A percentile compares a stretch with the other conserved stretches of the same genome.
Conservation (phyloP, 2,329 filamentous ascomycete species). For the Acephala macrosclerotiorum region DNA sequence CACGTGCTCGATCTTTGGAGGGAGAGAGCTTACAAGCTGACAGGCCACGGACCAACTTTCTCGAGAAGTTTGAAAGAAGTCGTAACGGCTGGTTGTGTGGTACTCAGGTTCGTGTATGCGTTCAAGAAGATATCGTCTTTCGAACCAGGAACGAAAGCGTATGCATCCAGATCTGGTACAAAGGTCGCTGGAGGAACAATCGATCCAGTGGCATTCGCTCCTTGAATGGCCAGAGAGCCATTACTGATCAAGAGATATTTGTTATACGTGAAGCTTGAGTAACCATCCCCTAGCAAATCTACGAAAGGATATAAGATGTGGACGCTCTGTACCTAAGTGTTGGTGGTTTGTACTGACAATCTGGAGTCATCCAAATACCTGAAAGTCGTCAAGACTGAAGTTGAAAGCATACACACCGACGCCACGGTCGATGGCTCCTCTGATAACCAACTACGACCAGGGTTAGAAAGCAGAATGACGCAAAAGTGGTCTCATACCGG, state of each 20-base stretch:
- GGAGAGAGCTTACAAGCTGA: conserved; percentile 21
- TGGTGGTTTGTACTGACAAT: background rate
- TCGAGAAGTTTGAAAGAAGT: conserved; percentile 11
- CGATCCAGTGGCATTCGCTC: conserved; percentile 15
- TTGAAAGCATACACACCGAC: conserved; percentile 25
- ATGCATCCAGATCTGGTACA: conserved; percentile 20
- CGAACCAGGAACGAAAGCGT: conserved; percentile 16
- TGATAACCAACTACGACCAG: conserved; percentile 29
- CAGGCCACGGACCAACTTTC: conserved; percentile 15
- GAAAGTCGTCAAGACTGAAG: conserved; percentile 22
- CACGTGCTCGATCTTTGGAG: background rate
- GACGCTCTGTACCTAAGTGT: conserved; percentile 48
- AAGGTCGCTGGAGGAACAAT: conserved; percentile 19
- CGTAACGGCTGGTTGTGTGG: conserved; percentile 12
- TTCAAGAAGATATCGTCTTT: conserved; percentile 20
- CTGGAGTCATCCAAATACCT: conserved; percentile 12
- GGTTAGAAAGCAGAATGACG: background rate
- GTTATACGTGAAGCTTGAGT: conserved; percentile 59
- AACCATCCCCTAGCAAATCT: conserved; percentile 57
- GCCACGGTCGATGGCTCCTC: conserved; percentile 32
- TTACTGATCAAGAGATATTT: conserved; percentile 28
- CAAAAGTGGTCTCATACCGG: conserved; percentile 48
- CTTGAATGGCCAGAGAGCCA: conserved; percentile 5
- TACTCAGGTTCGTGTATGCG: conserved; percentile 19
- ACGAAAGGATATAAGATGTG: conserved; percentile 63